Evolutionary conservation across 2,329 filamentous ascomycete genomes (phyloP), one percentile per base, ranked within the genome.

Genomic region (Colletotrichum higginsianum): DNA sequence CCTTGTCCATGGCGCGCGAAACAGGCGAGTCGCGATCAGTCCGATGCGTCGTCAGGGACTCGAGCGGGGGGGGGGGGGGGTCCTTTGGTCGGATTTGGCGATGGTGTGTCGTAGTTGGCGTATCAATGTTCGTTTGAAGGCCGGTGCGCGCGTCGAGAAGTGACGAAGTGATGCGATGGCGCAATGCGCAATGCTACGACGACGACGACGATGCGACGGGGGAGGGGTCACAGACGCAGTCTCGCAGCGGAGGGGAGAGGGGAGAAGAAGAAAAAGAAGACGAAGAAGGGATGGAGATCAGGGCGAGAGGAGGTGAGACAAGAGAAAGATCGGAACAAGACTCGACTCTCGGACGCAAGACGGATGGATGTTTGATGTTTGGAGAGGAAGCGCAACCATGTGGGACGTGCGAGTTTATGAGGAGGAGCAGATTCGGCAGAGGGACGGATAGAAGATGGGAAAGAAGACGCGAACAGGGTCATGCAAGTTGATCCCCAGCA

Each of bases 391-490:
- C 18, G 21, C 21, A 40, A 71, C 52, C 65, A 68, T 65, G 58
- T 71, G 65, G 68, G 68, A 68, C 65, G 68, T 63, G 68, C 65
- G 46, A 58, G 47, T 71, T 60, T 68, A 71, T 58, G 46, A 62
- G 58, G 57, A 61, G n/a, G 23, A n/a, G 46, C 35, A 30, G 46
- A 35, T 35, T 35, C 30, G 30, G 7, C 30, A 35, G 30, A 35
- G 30, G 30, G 30, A 35, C 35, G 26, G 13, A 35, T 21, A 42
- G 61, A 50, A 47, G 30, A 70, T n/a, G 57, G 47, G 55, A 66
- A 70, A 47, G 62, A 50, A 56, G 55, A 46, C 30, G 8, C n/a
- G 30, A 44, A 21, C n/a, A 18, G 44, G 44, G 44, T n/a, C 23
- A 18, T 2, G 52, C 12, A 13, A 26, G 23, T 52, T 9, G 56